Base-by-base conservation (phyloP, 331 rosid genomes). In the Arachis monticola region DNA sequence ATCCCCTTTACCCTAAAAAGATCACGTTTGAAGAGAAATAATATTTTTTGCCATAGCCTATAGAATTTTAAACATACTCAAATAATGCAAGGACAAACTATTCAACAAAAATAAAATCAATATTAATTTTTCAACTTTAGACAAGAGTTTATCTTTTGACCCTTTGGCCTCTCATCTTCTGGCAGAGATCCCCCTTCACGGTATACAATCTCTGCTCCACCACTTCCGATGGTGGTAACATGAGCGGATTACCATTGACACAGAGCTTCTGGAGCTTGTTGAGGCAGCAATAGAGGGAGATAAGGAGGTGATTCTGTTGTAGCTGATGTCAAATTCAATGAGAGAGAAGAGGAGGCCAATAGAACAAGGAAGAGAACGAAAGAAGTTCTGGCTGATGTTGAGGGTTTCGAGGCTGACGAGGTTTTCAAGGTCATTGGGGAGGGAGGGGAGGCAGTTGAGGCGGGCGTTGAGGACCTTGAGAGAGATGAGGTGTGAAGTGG, bases 221-320 rank as follows among this genome's bases (percentile, higher is more conserved):
- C 11, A 95, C 91, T 0, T 86, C 88, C 0, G 30, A 8, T 0
- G 99, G 96, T 0, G 99, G 99, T 0, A 90, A 92, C 1, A 11
- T 47, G 0, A 95, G 73, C 0, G 99, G 99, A 76, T 95, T 95
- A 22, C 99, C 97, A 13, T 92, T 92, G 0, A 95, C 90, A 1
- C 83, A 59, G 0, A 95, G 78, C 75, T 86, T 92, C 40, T 78
- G 86, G 7, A 95, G 85, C 80, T 80, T 88, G 69, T 81, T 89
- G 5, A 95, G 92, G 75, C 99, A 86, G 97, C 97, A 1, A 92
- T 30, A 66, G 99, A 95, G 69, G 92, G 84, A 0, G 97, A 97
- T 0, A 95, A 59, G 42, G 87, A 5, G 3, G 63, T 73, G 57
- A 95, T 78, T 83, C 64, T 79, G 84, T 95, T 95, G 83, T 95